Base-by-base conservation (phyloP, 441 rosid genomes). In the Lepidium campestre region DNA sequence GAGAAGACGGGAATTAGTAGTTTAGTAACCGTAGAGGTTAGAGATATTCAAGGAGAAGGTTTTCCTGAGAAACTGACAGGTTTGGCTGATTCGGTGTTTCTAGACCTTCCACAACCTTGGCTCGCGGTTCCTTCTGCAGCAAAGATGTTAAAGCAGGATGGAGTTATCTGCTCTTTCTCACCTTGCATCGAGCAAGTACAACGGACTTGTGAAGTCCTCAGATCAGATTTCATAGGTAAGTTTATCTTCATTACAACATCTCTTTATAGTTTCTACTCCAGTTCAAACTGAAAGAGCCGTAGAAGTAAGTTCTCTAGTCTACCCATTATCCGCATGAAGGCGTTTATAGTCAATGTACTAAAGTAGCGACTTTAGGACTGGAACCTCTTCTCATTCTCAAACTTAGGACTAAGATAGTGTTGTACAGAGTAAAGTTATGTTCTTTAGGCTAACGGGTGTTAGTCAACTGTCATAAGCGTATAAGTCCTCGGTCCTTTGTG, bases 121-220 rank as follows among this genome's bases (percentile, higher is more conserved):
- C 62, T 87, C 12, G 86, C 91, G 2, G 82, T 87, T 77, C 82
- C 86, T 56, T 93, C 88, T 9, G 93, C 88, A 27, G 84, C 76
- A 11, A 87, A 83, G 79, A 88, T 88, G 93, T 74, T 93, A 77
- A 93, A 84, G 79, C 84, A 79, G 62, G 95, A 90, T 70, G 95
- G 88, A 48, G 60, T 83, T 46, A 31, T 90, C 40, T 93, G 97
- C 73, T 88, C 96, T 20, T 93, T 93, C 83, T 90, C 96, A 12
- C 97, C 97, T 10, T 90, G 97, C 76, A 89, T 89, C 39, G 98
- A 89, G 76, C 91, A 90, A 86, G 96, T 86, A 57, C 96, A 93
- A 49, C 90, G 84, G 35, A 75, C 91, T 11, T 89, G 91, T 68
- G 96, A 93, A 79, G 81, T 83, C 66, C 89, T 86, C 25, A 75